Conservation (phyloP, 1,284 basidiomycete genomes). For the Ganoderma lingzhi region DNA sequence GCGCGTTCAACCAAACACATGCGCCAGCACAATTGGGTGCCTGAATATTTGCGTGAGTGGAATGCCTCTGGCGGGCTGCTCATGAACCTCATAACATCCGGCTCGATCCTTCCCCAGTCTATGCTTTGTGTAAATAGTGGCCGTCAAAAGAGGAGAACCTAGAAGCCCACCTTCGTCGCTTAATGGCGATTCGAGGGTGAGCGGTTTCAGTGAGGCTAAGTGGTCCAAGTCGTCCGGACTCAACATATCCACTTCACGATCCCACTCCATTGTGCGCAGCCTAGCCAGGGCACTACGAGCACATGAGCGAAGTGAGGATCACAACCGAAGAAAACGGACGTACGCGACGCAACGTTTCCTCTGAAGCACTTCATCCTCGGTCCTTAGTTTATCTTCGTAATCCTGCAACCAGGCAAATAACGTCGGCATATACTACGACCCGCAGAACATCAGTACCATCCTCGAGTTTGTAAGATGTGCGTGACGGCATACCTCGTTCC, state of each 20-base stretch:
- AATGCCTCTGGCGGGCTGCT: not conserved
- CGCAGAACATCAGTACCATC: not conserved
- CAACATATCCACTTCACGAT: not conserved
- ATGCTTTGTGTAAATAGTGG: not conserved
- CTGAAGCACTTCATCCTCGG: not conserved
- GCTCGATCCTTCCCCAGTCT: not conserved
- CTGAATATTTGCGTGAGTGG: not conserved
- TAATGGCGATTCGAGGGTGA: not conserved
- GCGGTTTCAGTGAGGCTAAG: not conserved
- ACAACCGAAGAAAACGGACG: not conserved
- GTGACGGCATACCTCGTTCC: not conserved
- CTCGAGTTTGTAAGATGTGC: not conserved
- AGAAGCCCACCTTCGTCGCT: not conserved
- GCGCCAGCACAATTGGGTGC: not conserved
- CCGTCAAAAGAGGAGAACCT: not conserved
- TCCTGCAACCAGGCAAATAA: not conserved
- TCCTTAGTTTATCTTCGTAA: not conserved
- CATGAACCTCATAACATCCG: not conserved
- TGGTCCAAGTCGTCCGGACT: not conserved
- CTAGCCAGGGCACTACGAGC: not conserved
- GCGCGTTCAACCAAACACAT: not conserved
- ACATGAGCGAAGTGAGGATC: not conserved
- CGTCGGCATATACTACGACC: not conserved
- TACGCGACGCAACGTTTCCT: not conserved
- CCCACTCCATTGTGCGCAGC: not conserved